Conservation (phyloP, 208 protist genomes). For the Lotmaria passim region DNA sequence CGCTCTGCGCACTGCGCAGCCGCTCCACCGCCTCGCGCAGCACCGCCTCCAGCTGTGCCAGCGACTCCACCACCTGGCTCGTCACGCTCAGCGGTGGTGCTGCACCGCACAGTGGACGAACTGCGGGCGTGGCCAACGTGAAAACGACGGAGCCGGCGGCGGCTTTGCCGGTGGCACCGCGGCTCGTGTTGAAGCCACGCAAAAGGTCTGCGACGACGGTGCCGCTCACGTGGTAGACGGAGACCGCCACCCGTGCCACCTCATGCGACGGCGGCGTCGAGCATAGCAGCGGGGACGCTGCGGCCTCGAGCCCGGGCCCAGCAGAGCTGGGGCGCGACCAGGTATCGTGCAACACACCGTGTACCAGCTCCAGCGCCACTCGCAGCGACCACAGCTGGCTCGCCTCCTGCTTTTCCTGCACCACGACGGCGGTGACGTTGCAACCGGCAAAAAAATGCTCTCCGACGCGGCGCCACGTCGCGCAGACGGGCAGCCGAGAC, state of each 20-base stretch:
- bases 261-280: neutral
- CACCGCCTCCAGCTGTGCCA: constrained; percentile 20
- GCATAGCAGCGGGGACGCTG: neutral
- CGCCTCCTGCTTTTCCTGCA: constrained; percentile 18
- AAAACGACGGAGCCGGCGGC: constrained; percentile 10
- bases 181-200: constrained; percentile 15
- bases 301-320: no score
- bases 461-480: constrained; percentile 22
- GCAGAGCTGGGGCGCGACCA: neutral
- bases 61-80: constrained; percentile 1
- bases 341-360: constrained; percentile 11
- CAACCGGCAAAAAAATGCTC: constrained; percentile 13
- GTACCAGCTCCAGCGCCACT: constrained; percentile 21
- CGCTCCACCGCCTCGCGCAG: constrained; percentile 27
- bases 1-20: constrained; percentile 14
- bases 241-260: constrained; percentile 32
- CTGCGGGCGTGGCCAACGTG: neutral
- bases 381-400: constrained; percentile 19
- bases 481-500: constrained; percentile 5
- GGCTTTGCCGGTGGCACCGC: neutral
- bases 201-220: constrained; percentile 27
- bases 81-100: constrained; percentile 17
- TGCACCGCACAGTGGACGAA: constrained; percentile 16
- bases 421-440: constrained; percentile 26
- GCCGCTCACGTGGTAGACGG: constrained; percentile 31